These are phyloP conservation scores for Podospora tetraspora DNA, from an alignment of 495 filamentous ascomycete genomes.

Conservation along the genomic window DNA sequence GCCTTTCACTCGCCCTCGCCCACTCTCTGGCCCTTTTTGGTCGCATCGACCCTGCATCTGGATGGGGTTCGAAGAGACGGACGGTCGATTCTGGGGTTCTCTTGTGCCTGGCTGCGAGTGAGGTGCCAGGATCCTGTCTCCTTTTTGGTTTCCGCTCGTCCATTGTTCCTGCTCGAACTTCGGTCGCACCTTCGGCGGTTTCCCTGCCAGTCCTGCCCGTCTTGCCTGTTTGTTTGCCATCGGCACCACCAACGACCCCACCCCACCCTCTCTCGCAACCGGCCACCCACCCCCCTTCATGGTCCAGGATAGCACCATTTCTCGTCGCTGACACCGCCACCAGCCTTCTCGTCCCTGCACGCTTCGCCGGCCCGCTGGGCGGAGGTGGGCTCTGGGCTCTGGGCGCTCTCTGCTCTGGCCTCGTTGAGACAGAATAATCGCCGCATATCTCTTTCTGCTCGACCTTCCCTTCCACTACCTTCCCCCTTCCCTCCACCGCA, in stretches of 20 bases:
- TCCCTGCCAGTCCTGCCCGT: neutral
- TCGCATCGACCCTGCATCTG: neutral
- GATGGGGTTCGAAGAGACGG: neutral
- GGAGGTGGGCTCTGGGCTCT: conserved; percentile 3
- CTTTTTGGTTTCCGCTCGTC: neutral
- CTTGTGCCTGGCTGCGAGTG: neutral
- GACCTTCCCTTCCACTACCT: neutral
- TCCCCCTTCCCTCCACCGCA: neutral
- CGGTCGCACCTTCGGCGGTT: neutral
- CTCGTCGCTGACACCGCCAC: conserved; percentile 10
- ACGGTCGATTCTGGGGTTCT: neutral
- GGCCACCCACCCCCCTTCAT: neutral
- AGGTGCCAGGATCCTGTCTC: neutral
- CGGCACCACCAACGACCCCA: conserved; percentile 4
- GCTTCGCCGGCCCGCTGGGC: conserved; percentile 10
- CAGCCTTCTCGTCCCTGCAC: conserved; percentile 5
- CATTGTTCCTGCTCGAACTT: neutral
- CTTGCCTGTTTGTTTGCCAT: neutral
- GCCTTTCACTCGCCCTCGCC: too few relatives aligned
- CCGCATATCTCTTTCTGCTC: conserved; percentile 1
- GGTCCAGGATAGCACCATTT: conserved; percentile 9
- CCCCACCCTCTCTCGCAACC: conserved; percentile 9
- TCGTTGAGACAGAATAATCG: neutral
- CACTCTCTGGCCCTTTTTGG: neutral
- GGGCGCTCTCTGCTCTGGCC: neutral